A percentile compares a stretch with the other conserved stretches of the same genome.
phyloP scores from a whole-genome alignment of 345 rosid genomes.

The Noccaea caerulescens region DNA sequence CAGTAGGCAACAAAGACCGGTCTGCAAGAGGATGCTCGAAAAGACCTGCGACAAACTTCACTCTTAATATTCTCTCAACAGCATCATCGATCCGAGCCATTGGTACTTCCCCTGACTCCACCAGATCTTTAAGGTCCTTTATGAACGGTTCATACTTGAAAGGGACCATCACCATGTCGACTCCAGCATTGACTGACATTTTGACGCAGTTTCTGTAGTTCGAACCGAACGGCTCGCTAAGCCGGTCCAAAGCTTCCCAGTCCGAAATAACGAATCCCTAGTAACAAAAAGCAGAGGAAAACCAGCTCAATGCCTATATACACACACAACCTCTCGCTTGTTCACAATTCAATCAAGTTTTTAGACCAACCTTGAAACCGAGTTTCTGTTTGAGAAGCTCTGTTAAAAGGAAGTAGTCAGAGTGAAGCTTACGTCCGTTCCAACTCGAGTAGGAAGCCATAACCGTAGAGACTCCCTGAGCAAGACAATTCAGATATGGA shows the following conservation, averaged over 20 bases:
- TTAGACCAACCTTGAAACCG: conserved; percentile 65
- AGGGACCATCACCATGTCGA: conserved; percentile 93
- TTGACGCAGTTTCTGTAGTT: conserved; percentile 64
- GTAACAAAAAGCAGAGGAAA: neutral
- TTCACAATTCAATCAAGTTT: neutral
- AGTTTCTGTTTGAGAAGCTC: conserved; percentile 74
- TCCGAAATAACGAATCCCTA: conserved; percentile 85
- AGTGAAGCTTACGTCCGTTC: conserved; percentile 73
- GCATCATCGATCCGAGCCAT: conserved; percentile 76
- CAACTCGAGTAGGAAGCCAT: conserved; percentile 90
- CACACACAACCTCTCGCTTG: neutral
- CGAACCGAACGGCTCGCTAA: conserved; percentile 61
- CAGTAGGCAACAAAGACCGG: conserved; percentile 59
- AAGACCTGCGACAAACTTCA: conserved; percentile 79
- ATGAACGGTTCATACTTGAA: conserved; percentile 51
- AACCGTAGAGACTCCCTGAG: conserved; percentile 79
- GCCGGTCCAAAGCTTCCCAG: conserved; percentile 80
- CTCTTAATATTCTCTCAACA: conserved; percentile 83
- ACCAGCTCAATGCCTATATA: neutral
- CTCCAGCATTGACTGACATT: conserved; percentile 77
- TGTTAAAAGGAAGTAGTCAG: conserved; percentile 67
- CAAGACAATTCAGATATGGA: conserved; percentile 58
- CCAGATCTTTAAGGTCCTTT: conserved; percentile 57
- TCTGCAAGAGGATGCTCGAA: conserved; percentile 78
- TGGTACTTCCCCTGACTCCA: conserved; percentile 70